Evolutionary conservation across 2,329 filamentous ascomycete species (phyloP).

Genomic region (Penicillium italicum): DNA sequence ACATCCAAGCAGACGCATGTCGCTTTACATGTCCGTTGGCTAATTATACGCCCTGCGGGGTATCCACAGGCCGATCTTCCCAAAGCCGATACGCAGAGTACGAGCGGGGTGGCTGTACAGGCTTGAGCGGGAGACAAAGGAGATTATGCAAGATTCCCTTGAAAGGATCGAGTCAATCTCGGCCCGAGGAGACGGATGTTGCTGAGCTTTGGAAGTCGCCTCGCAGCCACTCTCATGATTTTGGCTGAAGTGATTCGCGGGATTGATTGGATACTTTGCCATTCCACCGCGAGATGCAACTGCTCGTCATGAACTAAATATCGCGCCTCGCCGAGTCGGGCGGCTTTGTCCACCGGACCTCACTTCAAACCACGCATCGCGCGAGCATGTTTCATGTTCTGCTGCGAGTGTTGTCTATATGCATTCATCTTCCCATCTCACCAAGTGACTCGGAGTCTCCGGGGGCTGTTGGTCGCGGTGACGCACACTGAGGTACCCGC

Average conservation of each 20-base stretch:
- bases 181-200: background rate
- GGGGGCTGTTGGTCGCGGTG: background rate
- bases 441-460: background rate
- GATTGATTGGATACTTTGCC: background rate
- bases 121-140: background rate
- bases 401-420: background rate
- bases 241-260: background rate
- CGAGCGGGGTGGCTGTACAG: background rate
- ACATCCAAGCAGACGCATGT: background rate
- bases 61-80: constrained; percentile 49
- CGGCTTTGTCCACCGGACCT: background rate
- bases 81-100: constrained; percentile 37
- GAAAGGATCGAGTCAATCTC: background rate
- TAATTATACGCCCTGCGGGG: constrained; percentile 6
- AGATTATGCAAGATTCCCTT: background rate
- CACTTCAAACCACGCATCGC: background rate
- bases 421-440: background rate
- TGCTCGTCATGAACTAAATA: background rate
- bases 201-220: background rate
- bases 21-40: background rate
- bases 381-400: background rate
- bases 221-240: background rate
- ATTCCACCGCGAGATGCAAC: background rate
- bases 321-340: background rate
- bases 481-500: background rate